Conservation (phyloP, 2,329 filamentous ascomycete species). For the Drechmeria coniospora region DNA sequence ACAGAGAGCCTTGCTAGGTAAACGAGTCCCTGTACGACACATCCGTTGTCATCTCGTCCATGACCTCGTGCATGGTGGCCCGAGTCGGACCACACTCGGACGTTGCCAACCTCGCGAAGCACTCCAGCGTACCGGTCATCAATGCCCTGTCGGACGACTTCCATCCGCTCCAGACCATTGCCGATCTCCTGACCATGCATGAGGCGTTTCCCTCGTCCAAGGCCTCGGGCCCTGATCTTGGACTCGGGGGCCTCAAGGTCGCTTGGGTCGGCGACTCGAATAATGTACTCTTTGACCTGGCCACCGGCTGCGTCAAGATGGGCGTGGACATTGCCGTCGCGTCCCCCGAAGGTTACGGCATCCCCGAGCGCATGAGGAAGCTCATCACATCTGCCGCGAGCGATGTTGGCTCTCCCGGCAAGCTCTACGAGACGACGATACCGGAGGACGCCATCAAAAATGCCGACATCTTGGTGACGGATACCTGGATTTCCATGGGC, state of each 20-base stretch:
- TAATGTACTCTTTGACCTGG: slow-evolving; percentile 90
- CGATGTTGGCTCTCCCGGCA: slow-evolving; percentile 43
- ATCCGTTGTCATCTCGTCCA: slow-evolving; percentile 81
- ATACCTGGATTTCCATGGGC: slow-evolving; percentile 98
- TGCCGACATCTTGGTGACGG: slow-evolving; percentile 83
- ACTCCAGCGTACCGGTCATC: slow-evolving; percentile 68
- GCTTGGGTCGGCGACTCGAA: slow-evolving; percentile 96
- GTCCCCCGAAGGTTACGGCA: slow-evolving; percentile 70
- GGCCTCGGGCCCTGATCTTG: slow-evolving; percentile 31
- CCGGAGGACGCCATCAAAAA: slow-evolving; percentile 76
- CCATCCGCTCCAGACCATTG: slow-evolving; percentile 87
- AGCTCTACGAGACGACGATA: slow-evolving; percentile 56
- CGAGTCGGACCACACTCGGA: slow-evolving; percentile 67
- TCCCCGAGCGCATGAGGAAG: slow-evolving; percentile 57
- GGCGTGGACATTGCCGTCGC: slow-evolving; percentile 79
- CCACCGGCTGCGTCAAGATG: slow-evolving; percentile 73
- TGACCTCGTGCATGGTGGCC: slow-evolving; percentile 72
- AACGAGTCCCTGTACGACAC: slow-evolving; percentile 96
- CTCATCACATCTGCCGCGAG: slow-evolving; percentile 52
- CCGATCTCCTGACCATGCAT: slow-evolving; percentile 82
- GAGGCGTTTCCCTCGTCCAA: slow-evolving; percentile 50
- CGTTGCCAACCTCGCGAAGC: slow-evolving; percentile 51
- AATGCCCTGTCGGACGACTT: slow-evolving; percentile 81
- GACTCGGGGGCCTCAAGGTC: slow-evolving; percentile 71
- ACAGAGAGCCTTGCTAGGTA: slow-evolving; percentile 30